phyloP scores from a whole-genome alignment of 371 early-diverging fungal species.

The Rhizopus delemar region DNA sequence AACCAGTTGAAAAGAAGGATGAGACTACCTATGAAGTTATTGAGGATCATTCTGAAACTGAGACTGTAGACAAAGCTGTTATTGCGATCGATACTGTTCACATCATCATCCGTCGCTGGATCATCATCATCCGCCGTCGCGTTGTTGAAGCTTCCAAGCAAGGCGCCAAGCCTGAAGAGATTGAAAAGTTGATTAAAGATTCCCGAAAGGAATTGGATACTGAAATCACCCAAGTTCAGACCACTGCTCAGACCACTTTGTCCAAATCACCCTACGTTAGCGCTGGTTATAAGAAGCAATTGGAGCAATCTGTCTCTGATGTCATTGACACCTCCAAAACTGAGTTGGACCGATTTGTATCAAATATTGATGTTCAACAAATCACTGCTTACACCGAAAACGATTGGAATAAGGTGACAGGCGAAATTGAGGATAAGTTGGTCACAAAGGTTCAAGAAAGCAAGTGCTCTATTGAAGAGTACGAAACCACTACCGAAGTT shows the following conservation, averaged over 20 bases:
- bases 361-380: constrained; percentile 4
- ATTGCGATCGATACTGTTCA: constrained; percentile 20
- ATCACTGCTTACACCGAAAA: constrained; percentile 6
- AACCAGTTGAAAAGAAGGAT: constrained; percentile 1
- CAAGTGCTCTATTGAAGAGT: constrained; percentile 7
- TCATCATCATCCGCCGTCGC: constrained; percentile 17
- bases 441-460: constrained; percentile 1
- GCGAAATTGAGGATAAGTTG: not conserved
- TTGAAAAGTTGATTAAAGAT: constrained; percentile 15
- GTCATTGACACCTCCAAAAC: constrained; percentile 13
- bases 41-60: constrained; percentile 12
- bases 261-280: not conserved
- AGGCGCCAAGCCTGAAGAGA: constrained; percentile 18
- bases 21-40: not conserved
- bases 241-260: not conserved
- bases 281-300: constrained; percentile 14
- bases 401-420: constrained; percentile 11
- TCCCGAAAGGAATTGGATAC: constrained; percentile 21
- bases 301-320: constrained; percentile 17
- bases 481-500: constrained; percentile 2
- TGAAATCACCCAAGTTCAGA: constrained; percentile 15
- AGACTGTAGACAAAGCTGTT: constrained; percentile 15
- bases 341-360: constrained; percentile 13
- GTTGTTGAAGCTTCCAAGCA: constrained; percentile 17
- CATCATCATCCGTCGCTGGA: constrained; percentile 28